Evolutionary conservation across 2,329 filamentous ascomycete genomes (phyloP), one percentile per base, ranked within the genome.

Genomic region (Colletotrichum filicis): DNA sequence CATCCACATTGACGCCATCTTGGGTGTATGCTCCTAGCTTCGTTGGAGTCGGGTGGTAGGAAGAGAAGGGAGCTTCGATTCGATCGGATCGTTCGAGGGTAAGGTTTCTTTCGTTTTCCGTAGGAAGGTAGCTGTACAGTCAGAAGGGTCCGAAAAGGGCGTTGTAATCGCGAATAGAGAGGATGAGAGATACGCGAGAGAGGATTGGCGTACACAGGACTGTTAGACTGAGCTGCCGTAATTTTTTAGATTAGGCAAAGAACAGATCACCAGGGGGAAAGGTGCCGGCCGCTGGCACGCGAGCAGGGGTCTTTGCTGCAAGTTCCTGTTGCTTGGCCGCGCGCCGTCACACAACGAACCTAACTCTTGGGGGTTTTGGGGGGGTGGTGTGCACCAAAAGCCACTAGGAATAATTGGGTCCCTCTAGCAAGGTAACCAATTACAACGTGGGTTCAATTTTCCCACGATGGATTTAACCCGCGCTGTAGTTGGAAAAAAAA

Each of bases 1-100:
- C 80, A 98, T 89, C 96, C 96, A 98, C 94, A 98, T 97, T 74
- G 94, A 93, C 80, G 93, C 93, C 93, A 95, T 94, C 66, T 83
- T 89, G 80, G n/a, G 24, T 75, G 32, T 26, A 59, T 60, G 37
- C 32, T 66, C 53, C n/a, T 62, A 11, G 22, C 35, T 26, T 62
- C 28, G 42, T n/a, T 49, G 19, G 42, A 49, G 37, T 7, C 19
- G 52, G 16, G 16, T 30, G 19, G 42, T 19, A 9, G 22, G 12
- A 28, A 28, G 14, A 9, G n/a, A 53, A 7, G 61, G 7, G 28
- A 32, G 46, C 61, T 42, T 19, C 28, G 55, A 14, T 60, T 62
- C 49, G 53, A 11, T n/a, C 28, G 19, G 53, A 7, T n/a, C 28
- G 19, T 60, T 53, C 12, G 49, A 46, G 30, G 46, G 9, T 42